Base-by-base conservation (phyloP, 441 rosid genomes). In the Theobroma grandiflorum region DNA sequence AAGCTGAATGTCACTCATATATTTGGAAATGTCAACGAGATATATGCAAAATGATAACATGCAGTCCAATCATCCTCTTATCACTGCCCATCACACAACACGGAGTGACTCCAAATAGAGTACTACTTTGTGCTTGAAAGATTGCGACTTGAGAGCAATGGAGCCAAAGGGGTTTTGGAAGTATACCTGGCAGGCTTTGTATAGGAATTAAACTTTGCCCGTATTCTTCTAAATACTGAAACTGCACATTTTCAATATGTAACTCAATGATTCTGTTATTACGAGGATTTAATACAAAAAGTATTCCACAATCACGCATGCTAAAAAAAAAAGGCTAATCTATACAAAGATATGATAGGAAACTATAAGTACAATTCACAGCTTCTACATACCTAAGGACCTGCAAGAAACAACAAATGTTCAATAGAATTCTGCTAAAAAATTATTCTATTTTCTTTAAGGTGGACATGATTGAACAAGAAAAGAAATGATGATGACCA, bases 31-130 rank as follows among this genome's bases (percentile, higher is more conserved):
- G 45, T 33, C 16, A 22, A 69, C 16, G n/a, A 10, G 52, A 26
- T 15, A 26, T 15, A 42, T 49, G 74, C n/a, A 42, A 72, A 53
- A 8, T 35, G 76, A 53, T 69, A 52, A 42, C 50, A 26, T 31
- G 42, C 74, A 49, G 12, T 4, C 10, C 22, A 20, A 49, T 15
- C 22, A 20, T 15, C n/a, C 37, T 26, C 2, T 12, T 18, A 8
- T 8, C 8, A 45, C 7, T 45, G 49, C 49, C 72, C 33, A 68
- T 68, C 55, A 45, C 72, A 22, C 72, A 43, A 68, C 42, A 70
- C 38, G 6, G 31, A 40, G 15, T 68, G 53, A 68, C 52, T 45
- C 72, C 35, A 2, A 20, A 14, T 43, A 12, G 38, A 50, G n/a
- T 68, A 71, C 15, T 42, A 7, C 14, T 6, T 33, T 16, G 42